A percentile compares a stretch with the other conserved stretches of the same genome.
Evolutionary conservation across 2,329 filamentous ascomycete species (phyloP).

Genomic region (Pyrenochaeta sp.): DNA sequence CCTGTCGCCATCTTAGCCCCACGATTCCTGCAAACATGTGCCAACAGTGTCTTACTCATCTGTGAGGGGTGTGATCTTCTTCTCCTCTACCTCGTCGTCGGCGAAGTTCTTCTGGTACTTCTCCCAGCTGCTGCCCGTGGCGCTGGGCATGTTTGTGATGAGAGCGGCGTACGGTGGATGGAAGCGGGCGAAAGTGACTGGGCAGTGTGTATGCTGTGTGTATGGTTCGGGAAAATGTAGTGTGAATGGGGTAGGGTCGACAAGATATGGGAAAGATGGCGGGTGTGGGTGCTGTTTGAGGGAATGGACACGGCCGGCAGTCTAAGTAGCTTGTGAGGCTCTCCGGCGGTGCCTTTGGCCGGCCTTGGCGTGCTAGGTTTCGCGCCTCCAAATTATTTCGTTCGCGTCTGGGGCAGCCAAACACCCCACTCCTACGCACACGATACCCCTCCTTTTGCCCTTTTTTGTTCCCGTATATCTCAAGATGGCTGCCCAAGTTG

Average conservation of each 20-base stretch:
- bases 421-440: conserved; percentile 28
- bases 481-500: conserved; percentile 46
- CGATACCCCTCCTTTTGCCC: conserved; percentile 29
- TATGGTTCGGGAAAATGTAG: neutral
- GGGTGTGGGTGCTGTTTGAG: neutral
- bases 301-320: too few relatives aligned
- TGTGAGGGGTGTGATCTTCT: conserved; percentile 97
- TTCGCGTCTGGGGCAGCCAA: conserved; percentile 34
- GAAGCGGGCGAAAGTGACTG: conserved; percentile 4
- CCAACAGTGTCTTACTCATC: conserved; percentile 75
- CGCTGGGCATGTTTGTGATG: conserved; percentile 78
- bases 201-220: neutral
- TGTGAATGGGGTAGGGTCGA: neutral
- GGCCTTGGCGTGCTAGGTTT: conserved; percentile 8
- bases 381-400: conserved; percentile 33
- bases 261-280: too few relatives aligned
- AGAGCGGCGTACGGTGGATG: conserved; percentile 16
- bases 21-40: neutral
- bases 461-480: conserved; percentile 8
- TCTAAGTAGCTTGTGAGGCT: conserved; percentile 8
- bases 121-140: conserved; percentile 94
- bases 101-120: conserved; percentile 98
- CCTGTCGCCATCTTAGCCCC: conserved; percentile 62
- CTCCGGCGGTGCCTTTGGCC: conserved; percentile 9
- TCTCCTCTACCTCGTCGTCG: conserved; percentile 97